Evolutionary conservation across 768 basidiomycete species (phyloP).

Genomic region (Amanita molliuscula): DNA sequence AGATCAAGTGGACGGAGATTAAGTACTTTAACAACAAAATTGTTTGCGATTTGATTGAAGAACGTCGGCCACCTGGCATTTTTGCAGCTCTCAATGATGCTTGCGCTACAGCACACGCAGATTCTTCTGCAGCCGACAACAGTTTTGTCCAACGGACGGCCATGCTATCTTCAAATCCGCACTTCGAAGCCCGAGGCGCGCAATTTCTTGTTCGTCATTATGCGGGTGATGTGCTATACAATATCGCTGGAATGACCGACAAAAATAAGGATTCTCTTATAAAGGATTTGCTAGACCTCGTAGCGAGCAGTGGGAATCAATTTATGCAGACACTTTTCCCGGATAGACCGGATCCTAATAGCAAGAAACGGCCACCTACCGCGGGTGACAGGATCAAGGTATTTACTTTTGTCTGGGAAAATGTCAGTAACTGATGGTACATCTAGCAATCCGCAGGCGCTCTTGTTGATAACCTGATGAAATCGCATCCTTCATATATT

Average conservation of each 20-base stretch:
- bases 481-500: slow-evolving; percentile 94
- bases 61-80: slow-evolving; percentile 90
- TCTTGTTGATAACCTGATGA: slow-evolving; percentile 96
- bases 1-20: slow-evolving; percentile 99
- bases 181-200: slow-evolving; percentile 89
- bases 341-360: slow-evolving; percentile 90
- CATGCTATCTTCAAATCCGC: slow-evolving; percentile 71
- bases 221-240: slow-evolving; percentile 98
- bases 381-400: slow-evolving; percentile 98
- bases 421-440: background rate
- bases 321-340: slow-evolving; percentile 89
- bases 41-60: slow-evolving; percentile 97
- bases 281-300: slow-evolving; percentile 89
- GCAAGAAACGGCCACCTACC: slow-evolving; percentile 96
- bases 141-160: slow-evolving; percentile 92
- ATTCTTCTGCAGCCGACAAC: slow-evolving; percentile 91
- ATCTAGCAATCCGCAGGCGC: slow-evolving; percentile 82
- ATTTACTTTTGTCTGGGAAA: slow-evolving; percentile 2
- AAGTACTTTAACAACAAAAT: slow-evolving; percentile 99
- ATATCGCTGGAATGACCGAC: slow-evolving; percentile 96
- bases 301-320: slow-evolving; percentile 67
- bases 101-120: slow-evolving; percentile 97
- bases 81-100: slow-evolving; percentile 98
- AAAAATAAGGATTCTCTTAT: slow-evolving; percentile 98
- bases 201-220: slow-evolving; percentile 97